Evolutionary conservation across 2,329 filamentous ascomycete species (phyloP).

Genomic region (Microdochium nivale): DNA sequence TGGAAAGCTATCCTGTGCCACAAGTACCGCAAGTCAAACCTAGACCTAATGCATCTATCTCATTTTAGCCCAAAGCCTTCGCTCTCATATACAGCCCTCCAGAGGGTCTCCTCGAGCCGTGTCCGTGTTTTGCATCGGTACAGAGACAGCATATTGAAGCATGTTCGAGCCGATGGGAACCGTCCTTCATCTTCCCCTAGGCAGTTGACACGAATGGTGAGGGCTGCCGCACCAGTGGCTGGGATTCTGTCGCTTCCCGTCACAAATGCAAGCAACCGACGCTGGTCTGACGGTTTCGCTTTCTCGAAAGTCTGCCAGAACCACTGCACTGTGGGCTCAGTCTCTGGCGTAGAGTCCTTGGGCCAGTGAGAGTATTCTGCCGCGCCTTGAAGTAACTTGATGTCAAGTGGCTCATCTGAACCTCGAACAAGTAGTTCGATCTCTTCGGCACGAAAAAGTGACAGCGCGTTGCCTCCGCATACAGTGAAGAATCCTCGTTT

Average conservation of each 20-base stretch:
- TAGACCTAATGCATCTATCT: no score
- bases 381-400: slow-evolving; percentile 65
- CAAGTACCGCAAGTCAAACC: no score
- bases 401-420: slow-evolving; percentile 75
- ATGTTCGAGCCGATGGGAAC: slow-evolving; percentile 81
- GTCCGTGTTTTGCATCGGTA: slow-evolving; percentile 62
- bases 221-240: slow-evolving; percentile 70
- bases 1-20: no score
- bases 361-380: slow-evolving; percentile 80
- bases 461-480: slow-evolving; percentile 79
- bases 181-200: slow-evolving; percentile 65
- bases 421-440: slow-evolving; percentile 82
- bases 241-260: slow-evolving; percentile 88
- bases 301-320: slow-evolving; percentile 79
- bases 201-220: slow-evolving; percentile 69
- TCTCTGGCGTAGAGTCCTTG: slow-evolving; percentile 31
- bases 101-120: slow-evolving; percentile 63
- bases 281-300: slow-evolving; percentile 59
- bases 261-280: slow-evolving; percentile 75
- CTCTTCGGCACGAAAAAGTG: slow-evolving; percentile 81
- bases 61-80: slow-evolving; percentile 87
- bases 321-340: slow-evolving; percentile 66
- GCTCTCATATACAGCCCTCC: slow-evolving; percentile 81
- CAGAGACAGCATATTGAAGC: slow-evolving; percentile 78
- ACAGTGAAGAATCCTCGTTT: slow-evolving; percentile 91